These are phyloP conservation scores for Hortiboletus flavorubellus DNA, from an alignment of 768 basidiomycete species.

Conservation along the genomic window DNA sequence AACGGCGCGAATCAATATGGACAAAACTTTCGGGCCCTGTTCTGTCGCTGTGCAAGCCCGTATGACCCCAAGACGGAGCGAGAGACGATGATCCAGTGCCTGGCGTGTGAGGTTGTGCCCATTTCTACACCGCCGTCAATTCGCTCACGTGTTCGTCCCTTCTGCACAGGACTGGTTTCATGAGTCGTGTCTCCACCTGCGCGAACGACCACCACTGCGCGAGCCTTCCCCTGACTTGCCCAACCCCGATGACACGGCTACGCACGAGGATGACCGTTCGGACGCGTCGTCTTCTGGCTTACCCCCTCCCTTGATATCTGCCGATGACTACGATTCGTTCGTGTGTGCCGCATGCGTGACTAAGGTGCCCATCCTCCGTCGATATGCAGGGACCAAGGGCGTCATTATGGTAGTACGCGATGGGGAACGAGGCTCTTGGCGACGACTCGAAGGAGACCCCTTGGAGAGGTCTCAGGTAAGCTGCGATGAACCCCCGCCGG, in stretches of 20 bases:
- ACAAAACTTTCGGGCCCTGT: conserved; percentile 67
- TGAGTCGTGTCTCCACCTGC: conserved; percentile 82
- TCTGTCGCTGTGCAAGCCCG: conserved; percentile 70
- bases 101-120: conserved; percentile 68
- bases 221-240: conserved; percentile 33
- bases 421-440: conserved; percentile 47
- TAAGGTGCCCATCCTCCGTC: conserved; percentile 47
- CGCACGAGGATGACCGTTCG: conserved; percentile 50
- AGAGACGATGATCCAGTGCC: conserved; percentile 89
- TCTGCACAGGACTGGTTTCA: conserved; percentile 79
- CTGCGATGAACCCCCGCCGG: conserved; percentile 14
- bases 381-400: conserved; percentile 67
- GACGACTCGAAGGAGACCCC: conserved; percentile 37
- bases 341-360: conserved; percentile 70
- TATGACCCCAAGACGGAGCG: conserved; percentile 72
- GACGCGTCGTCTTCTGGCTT: conserved; percentile 62
- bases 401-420: conserved; percentile 65
- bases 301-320: conserved; percentile 64
- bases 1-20: conserved; percentile 66
- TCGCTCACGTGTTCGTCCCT: conserved; percentile 1
- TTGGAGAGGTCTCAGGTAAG: background rate
- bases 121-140: too few relatives aligned
- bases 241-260: background rate
- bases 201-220: conserved; percentile 56
- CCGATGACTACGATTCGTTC: conserved; percentile 70